Percentiles rank a stretch among this genome's conserved stretches.
Evolutionary conservation across 2,329 filamentous ascomycete species (phyloP).

Genomic region (Aspergillus ochraceoroseus): DNA sequence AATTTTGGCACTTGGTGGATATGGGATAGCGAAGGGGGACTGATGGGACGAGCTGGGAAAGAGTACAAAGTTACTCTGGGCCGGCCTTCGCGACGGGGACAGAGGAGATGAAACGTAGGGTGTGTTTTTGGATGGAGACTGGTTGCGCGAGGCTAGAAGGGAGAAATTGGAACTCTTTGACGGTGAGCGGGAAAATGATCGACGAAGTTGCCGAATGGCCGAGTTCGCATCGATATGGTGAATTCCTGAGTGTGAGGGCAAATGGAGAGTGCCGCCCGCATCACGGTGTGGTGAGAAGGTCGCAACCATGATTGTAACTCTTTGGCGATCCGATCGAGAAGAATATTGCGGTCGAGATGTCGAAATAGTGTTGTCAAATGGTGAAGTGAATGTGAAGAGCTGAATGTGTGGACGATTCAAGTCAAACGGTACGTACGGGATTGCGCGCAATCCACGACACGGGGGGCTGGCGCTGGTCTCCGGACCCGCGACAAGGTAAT

Average conservation of each 20-base stretch:
- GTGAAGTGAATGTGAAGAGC: slow-evolving; percentile 4
- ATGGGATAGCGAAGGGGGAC: slow-evolving; percentile 59
- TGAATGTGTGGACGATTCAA: neutral
- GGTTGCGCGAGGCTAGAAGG: slow-evolving; percentile 51
- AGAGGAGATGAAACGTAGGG: slow-evolving; percentile 51
- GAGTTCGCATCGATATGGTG: slow-evolving; percentile 78
- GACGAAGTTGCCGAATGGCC: slow-evolving; percentile 74
- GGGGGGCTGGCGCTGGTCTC: neutral
- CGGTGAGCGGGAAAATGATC: slow-evolving; percentile 87
- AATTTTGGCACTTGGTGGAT: slow-evolving; percentile 62
- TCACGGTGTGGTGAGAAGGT: slow-evolving; percentile 49
- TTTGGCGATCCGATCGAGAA: neutral
- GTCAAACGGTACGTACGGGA: neutral
- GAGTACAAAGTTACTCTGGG: slow-evolving; percentile 52
- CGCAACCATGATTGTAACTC: slow-evolving; percentile 38
- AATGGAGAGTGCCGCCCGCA: slow-evolving; percentile 70
- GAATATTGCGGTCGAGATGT: neutral
- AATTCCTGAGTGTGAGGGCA: slow-evolving; percentile 78
- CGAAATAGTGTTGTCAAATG: slow-evolving; percentile 1
- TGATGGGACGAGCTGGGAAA: slow-evolving; percentile 43
- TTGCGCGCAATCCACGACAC: neutral
- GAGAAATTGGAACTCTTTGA: slow-evolving; percentile 71
- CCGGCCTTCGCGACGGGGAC: slow-evolving; percentile 54
- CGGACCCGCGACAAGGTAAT: slow-evolving; percentile 1
- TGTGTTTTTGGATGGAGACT: slow-evolving; percentile 49